Conservation (phyloP, 805 yeast genomes). For the Starmerella stigmatis region DNA sequence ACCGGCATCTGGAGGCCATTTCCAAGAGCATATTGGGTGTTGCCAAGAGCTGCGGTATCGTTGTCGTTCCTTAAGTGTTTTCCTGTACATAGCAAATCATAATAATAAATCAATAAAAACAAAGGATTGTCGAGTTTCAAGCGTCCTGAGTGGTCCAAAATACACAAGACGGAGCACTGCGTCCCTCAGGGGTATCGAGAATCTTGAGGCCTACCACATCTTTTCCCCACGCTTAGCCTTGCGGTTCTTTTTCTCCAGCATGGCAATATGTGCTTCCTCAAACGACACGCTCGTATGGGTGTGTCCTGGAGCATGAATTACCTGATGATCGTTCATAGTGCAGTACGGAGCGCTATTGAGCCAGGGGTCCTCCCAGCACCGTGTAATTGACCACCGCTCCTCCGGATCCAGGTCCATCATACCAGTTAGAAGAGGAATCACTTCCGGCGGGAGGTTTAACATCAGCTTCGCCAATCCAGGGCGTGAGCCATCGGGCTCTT, state of each 20-base stretch:
- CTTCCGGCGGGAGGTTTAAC: slow-evolving; percentile 56
- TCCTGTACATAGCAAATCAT: slow-evolving; percentile 5
- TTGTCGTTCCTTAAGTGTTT: slow-evolving; percentile 49
- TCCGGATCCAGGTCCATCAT: slow-evolving; percentile 62
- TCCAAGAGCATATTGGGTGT: slow-evolving; percentile 76
- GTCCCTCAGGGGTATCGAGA: not conserved
- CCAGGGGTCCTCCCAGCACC: slow-evolving; percentile 51
- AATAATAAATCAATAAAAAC: not conserved
- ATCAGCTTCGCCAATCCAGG: slow-evolving; percentile 61
- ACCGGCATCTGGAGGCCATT: slow-evolving; percentile 59
- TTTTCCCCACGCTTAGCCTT: slow-evolving; percentile 45
- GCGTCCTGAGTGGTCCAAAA: not conserved
- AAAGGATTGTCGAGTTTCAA: not conserved
- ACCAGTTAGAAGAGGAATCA: slow-evolving; percentile 47
- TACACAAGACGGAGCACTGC: not conserved
- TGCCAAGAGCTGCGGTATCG: slow-evolving; percentile 82
- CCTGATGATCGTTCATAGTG: slow-evolving; percentile 33
- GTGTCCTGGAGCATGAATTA: slow-evolving; percentile 48
- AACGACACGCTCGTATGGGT: slow-evolving; percentile 83
- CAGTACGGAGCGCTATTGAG: slow-evolving; percentile 56
- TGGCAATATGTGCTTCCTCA: slow-evolving; percentile 90
- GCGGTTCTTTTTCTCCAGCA: slow-evolving; percentile 61
- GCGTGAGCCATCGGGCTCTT: slow-evolving; percentile 22
- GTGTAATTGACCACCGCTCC: slow-evolving; percentile 48
- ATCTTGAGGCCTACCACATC: slow-evolving; percentile 28